A percentile compares a stretch with the other conserved stretches of the same genome.
phyloP scores from a whole-genome alignment of 108 stramenopile species.

The Nannochloropsis oceanica region DNA sequence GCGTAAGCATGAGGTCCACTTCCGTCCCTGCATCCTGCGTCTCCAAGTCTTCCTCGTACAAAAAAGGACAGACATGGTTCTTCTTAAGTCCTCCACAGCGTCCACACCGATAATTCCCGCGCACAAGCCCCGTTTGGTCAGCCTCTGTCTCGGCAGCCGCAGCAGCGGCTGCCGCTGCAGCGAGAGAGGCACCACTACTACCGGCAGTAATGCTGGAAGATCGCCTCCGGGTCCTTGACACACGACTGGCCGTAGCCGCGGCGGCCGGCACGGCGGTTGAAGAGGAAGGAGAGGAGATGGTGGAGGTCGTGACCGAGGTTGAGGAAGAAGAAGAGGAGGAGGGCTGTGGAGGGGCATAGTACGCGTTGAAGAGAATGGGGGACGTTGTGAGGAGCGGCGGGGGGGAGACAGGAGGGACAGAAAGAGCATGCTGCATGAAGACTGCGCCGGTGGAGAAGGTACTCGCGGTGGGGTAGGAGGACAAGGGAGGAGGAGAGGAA shows the following conservation, averaged over 20 bases:
- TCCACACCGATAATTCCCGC: background rate
- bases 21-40: background rate
- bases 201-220: background rate
- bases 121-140: background rate
- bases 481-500: too few relatives aligned
- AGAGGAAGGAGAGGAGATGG: background rate
- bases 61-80: background rate
- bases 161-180: background rate
- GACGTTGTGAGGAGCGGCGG: background rate
- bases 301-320: background rate
- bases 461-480: too few relatives aligned
- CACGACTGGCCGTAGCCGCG: background rate
- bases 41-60: background rate
- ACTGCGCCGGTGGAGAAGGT: too few relatives aligned
- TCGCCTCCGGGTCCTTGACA: background rate
- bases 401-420: background rate
- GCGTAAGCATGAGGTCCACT: background rate
- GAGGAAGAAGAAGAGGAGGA: background rate
- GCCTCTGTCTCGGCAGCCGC: background rate
- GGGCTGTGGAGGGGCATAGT: background rate
- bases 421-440: too few relatives aligned
- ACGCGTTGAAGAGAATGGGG: background rate
- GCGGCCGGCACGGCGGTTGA: background rate
- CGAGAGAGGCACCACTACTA: background rate
- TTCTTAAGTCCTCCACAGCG: background rate